A percentile compares a stretch with the other conserved stretches of the same genome.
phyloP scores from a whole-genome alignment of 2,329 filamentous ascomycete species.

The Chaetomiaceae sp. region DNA sequence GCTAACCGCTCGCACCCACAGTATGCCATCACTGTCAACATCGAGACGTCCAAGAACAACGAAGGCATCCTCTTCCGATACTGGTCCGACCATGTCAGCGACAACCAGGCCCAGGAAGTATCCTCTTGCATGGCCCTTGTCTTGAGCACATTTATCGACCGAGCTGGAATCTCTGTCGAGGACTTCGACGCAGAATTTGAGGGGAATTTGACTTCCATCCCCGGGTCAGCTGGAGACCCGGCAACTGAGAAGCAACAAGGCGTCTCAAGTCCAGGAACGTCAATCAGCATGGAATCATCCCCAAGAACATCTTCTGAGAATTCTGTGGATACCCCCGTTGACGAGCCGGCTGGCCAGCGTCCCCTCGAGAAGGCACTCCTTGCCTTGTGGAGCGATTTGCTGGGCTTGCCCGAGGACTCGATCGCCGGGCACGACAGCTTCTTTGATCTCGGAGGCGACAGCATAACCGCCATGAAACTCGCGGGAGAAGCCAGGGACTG shows the following conservation, averaged over 20 bases:
- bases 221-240: neutral
- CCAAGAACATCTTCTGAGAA: neutral
- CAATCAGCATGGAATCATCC: neutral
- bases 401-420: slow-evolving; percentile 17
- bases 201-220: neutral
- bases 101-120: slow-evolving; percentile 21
- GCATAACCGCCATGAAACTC: slow-evolving; percentile 38
- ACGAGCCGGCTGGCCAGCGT: neutral
- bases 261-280: neutral
- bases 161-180: slow-evolving; percentile 11
- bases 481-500: slow-evolving; percentile 36
- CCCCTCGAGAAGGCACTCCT: slow-evolving; percentile 12
- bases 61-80: slow-evolving; percentile 25
- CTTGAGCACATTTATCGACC: slow-evolving; percentile 20
- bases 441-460: slow-evolving; percentile 35
- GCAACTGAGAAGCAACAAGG: neutral
- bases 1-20: slow-evolving; percentile 6
- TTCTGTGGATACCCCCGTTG: neutral
- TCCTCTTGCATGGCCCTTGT: slow-evolving; percentile 18
- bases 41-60: slow-evolving; percentile 19
- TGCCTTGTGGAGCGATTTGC: slow-evolving; percentile 19
- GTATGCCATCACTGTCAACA: slow-evolving; percentile 26
- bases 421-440: slow-evolving; percentile 29
- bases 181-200: slow-evolving; percentile 12
- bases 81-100: slow-evolving; percentile 25